Evolutionary conservation across 1,284 basidiomycete species (phyloP).

Genomic region (Moesziomyces parantarcticus): DNA sequence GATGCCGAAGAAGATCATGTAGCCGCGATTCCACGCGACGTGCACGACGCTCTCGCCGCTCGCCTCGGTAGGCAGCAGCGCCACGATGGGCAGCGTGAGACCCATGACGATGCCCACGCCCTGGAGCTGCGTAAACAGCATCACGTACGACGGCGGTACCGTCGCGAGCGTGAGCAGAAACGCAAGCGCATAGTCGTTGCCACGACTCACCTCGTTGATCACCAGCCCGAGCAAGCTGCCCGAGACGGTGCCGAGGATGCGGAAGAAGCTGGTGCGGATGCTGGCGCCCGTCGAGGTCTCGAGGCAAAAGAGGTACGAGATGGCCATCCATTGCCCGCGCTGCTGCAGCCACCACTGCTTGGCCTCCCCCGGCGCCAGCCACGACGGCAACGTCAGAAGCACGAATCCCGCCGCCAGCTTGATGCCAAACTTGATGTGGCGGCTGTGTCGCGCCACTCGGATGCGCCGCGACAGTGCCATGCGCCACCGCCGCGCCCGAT

Average conservation of each 20-base stretch:
- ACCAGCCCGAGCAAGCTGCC: constrained; percentile 69
- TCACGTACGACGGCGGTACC: constrained; percentile 68
- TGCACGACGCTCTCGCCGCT: constrained; percentile 37
- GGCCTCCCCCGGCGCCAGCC: constrained; percentile 58
- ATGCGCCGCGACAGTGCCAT: constrained; percentile 34
- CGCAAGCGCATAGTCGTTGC: constrained; percentile 69
- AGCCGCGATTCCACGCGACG: constrained; percentile 55
- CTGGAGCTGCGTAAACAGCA: constrained; percentile 64
- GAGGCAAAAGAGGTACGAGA: constrained; percentile 69
- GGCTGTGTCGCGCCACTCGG: constrained; percentile 66
- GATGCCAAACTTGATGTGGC: constrained; percentile 69
- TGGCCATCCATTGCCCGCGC: constrained; percentile 69
- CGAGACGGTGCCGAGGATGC: constrained; percentile 69
- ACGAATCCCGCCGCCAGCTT: constrained; percentile 70
- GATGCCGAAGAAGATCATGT: constrained; percentile 63
- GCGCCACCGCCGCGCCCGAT: constrained; percentile 24
- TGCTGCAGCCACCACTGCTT: constrained; percentile 68
- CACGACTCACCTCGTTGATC: constrained; percentile 68
- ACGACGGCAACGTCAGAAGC: constrained; percentile 69
- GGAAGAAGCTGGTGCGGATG: constrained; percentile 69
- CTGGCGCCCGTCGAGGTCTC: constrained; percentile 71
- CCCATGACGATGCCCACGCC: constrained; percentile 69
- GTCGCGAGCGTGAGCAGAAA: constrained; percentile 67
- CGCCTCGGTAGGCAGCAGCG: constrained; percentile 69
- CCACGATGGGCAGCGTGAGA: constrained; percentile 61